Evolutionary conservation across 495 filamentous ascomycete species (phyloP).

Genomic region (Lichenothelia convexa): DNA sequence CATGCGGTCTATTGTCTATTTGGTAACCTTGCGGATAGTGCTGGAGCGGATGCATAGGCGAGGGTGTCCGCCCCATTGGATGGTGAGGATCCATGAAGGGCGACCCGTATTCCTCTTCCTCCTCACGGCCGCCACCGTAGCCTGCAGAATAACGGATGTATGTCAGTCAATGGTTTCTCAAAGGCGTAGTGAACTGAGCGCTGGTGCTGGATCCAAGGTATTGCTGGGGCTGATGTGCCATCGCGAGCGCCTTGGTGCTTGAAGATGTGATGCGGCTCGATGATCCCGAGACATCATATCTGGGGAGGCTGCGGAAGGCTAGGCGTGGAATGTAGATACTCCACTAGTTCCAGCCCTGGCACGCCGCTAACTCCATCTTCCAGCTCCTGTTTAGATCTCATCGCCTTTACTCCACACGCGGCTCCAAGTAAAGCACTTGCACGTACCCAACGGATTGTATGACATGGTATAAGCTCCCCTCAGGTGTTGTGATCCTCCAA

Average conservation of each 20-base stretch:
- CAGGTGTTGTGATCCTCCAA: too few relatives aligned
- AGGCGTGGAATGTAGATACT: neutral
- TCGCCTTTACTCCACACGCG: too few relatives aligned
- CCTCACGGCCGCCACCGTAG: neutral
- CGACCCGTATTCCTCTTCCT: neutral
- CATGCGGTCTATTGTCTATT: slow-evolving; percentile 12
- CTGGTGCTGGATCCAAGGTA: too few relatives aligned
- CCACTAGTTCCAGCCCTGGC: neutral
- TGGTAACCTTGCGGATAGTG: slow-evolving; percentile 11
- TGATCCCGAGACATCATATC: neutral
- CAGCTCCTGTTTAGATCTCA: neutral
- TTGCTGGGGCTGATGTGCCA: too few relatives aligned
- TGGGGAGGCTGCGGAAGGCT: neutral
- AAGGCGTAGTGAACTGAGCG: neutral
- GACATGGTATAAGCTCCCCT: too few relatives aligned
- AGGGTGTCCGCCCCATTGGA: neutral
- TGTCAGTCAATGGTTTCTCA: neutral
- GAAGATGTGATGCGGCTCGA: neutral
- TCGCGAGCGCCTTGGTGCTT: neutral
- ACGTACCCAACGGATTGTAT: neutral
- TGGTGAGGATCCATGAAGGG: neutral
- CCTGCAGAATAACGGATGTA: neutral
- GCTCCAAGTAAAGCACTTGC: neutral
- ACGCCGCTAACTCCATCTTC: neutral
- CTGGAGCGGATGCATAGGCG: neutral